Percentiles rank a stretch among this genome's conserved stretches.
These are phyloP conservation scores for Saururus chinensis DNA, from an alignment of 164 flowering plant species.

Conservation along the genomic window DNA sequence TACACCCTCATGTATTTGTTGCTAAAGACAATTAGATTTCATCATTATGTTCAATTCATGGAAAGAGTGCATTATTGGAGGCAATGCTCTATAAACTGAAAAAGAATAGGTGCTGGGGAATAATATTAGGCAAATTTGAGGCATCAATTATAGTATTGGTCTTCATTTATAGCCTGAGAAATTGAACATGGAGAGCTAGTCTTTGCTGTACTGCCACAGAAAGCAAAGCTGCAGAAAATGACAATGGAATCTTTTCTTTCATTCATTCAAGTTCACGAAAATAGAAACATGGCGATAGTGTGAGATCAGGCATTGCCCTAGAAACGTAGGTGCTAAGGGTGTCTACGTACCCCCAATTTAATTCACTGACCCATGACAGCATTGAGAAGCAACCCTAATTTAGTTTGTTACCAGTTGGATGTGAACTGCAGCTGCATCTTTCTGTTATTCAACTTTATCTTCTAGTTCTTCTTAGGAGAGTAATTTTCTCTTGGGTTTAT, in stretches of 20 bases:
- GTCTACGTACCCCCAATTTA: slow-evolving; percentile 1
- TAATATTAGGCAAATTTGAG: background rate
- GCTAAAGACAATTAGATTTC: background rate
- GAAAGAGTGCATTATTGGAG: background rate
- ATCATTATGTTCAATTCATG: background rate
- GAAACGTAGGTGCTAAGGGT: slow-evolving; percentile 5
- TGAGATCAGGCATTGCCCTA: background rate
- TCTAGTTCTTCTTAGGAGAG: background rate
- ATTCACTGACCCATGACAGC: background rate
- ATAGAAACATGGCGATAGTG: background rate
- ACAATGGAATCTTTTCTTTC: slow-evolving; percentile 5
- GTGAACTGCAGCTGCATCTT: slow-evolving; percentile 5
- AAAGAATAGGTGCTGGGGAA: background rate
- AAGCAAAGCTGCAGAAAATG: slow-evolving; percentile 1
- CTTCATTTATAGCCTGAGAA: background rate
- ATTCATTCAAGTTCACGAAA: slow-evolving; percentile 1
- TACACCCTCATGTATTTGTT: background rate
- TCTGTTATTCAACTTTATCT: background rate
- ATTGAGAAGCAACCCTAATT: slow-evolving; percentile 2
- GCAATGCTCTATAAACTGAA: background rate
- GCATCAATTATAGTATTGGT: background rate
- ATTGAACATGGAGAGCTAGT: background rate
- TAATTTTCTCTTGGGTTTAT: background rate
- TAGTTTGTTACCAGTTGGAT: background rate
- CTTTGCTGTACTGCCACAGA: background rate